A percentile compares a stretch with the other conserved stretches of the same genome.
Evolutionary conservation across 805 yeast genomes (phyloP).

Genomic region (Isabelozyma pseudorhagii): DNA sequence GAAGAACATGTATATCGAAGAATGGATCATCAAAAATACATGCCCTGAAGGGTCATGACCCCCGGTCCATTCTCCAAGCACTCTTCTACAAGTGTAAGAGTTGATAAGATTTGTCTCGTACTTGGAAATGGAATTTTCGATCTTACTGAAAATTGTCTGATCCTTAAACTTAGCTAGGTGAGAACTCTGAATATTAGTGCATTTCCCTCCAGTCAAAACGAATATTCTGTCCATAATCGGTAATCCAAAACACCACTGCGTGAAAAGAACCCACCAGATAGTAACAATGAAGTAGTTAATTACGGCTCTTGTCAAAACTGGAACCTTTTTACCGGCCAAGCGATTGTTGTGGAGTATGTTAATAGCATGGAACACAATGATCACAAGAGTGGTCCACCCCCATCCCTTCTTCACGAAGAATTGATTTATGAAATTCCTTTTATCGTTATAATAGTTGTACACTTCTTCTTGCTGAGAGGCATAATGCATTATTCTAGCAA

Average conservation of each 20-base stretch:
- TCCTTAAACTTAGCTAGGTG: conserved; percentile 2
- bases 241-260: conserved; percentile 82
- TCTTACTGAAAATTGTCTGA: neutral
- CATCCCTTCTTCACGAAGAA: conserved; percentile 86
- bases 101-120: conserved; percentile 19
- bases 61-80: conserved; percentile 68
- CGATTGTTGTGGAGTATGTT: conserved; percentile 2
- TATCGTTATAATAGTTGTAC: conserved; percentile 52
- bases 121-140: neutral
- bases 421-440: conserved; percentile 67
- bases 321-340: neutral
- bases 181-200: conserved; percentile 34
- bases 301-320: conserved; percentile 15
- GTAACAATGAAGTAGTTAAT: conserved; percentile 56
- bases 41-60: conserved; percentile 99
- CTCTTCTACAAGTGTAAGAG: conserved; percentile 31
- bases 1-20: conserved; percentile 61
- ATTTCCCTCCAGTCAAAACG: conserved; percentile 76
- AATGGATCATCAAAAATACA: conserved; percentile 69
- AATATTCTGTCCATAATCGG: conserved; percentile 91
- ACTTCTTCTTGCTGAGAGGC: conserved; percentile 45
- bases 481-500: conserved; percentile 50
- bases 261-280: conserved; percentile 78
- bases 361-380: conserved; percentile 19
- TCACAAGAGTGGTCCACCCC: conserved; percentile 69